A percentile compares a stretch with the other conserved stretches of the same genome.
These are phyloP conservation scores for Sistotremastrum suecicum DNA, from an alignment of 768 basidiomycete genomes.

Conservation along the genomic window DNA sequence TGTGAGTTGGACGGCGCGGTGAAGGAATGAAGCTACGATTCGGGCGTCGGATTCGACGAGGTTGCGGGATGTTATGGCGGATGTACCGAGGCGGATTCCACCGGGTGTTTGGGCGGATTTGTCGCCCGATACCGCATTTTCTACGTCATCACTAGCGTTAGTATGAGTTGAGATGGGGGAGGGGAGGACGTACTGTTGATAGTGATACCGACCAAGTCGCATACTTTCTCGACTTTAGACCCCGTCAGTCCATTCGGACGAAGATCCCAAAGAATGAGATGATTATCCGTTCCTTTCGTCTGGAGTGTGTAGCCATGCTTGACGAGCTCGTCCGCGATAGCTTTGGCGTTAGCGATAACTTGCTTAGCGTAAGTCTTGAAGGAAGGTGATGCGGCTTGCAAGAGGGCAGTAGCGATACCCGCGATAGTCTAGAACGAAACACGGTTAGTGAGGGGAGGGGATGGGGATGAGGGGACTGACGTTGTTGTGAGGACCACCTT, in stretches of 20 bases:
- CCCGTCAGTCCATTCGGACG: conserved; percentile 93
- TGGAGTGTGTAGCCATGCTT: conserved; percentile 89
- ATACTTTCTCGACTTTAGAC: conserved; percentile 96
- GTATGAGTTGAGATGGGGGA: neutral
- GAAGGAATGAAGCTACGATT: conserved; percentile 78
- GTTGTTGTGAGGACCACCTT: conserved; percentile 99
- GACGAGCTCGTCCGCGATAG: conserved; percentile 59
- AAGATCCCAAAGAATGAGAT: conserved; percentile 95
- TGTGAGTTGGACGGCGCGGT: conserved; percentile 88
- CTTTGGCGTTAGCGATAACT: conserved; percentile 77
- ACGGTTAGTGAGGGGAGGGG: neutral
- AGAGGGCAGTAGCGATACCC: conserved; percentile 82
- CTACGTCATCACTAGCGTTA: conserved; percentile 21
- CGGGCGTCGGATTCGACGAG: conserved; percentile 84
- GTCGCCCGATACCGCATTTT: conserved; percentile 96
- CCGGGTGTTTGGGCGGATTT: conserved; percentile 91
- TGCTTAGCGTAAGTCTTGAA: conserved; percentile 91
- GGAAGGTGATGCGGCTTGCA: conserved; percentile 78
- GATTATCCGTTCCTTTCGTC: conserved; percentile 94
- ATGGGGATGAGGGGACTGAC: conserved; percentile 26
- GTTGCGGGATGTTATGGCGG: conserved; percentile 87
- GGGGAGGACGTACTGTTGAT: conserved; percentile 62
- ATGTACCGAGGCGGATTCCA: conserved; percentile 91
- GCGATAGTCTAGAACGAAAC: conserved; percentile 63
- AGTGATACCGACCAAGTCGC: conserved; percentile 91